A percentile compares a stretch with the other conserved stretches of the same genome.
phyloP scores from a whole-genome alignment of 139 green algal species.

The Monoraphidium neglectum region DNA sequence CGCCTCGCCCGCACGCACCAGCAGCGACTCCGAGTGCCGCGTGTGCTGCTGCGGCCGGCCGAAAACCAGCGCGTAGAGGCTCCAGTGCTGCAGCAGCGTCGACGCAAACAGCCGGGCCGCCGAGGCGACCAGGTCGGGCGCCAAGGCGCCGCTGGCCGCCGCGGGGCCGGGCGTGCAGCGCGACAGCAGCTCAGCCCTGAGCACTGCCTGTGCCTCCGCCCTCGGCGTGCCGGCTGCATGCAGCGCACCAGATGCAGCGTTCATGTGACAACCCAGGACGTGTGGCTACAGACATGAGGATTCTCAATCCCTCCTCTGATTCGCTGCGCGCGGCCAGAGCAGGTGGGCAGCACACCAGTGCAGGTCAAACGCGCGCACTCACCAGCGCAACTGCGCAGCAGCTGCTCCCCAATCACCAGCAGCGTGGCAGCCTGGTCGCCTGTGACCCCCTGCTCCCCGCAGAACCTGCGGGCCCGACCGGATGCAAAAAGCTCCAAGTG shows the following conservation, averaged over 20 bases:
- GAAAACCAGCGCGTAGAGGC: slow-evolving; percentile 3
- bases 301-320: background rate
- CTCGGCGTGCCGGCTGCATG: too few relatives aligned
- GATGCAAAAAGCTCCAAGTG: too few relatives aligned
- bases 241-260: too few relatives aligned
- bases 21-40: slow-evolving; percentile 6
- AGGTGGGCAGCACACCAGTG: slow-evolving; percentile 6
- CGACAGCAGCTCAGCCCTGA: background rate
- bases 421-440: background rate
- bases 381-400: slow-evolving; percentile 20
- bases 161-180: background rate
- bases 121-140: background rate
- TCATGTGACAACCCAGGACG: too few relatives aligned
- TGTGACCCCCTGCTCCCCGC: background rate
- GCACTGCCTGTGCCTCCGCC: background rate
- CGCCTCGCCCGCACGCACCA: slow-evolving; percentile 18
- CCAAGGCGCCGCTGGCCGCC: background rate
- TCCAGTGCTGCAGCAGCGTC: slow-evolving; percentile 24
- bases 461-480: slow-evolving; percentile 1
- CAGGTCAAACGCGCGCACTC: background rate
- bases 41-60: slow-evolving; percentile 4
- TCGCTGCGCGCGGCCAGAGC: background rate
- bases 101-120: background rate
- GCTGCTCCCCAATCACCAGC: slow-evolving; percentile 5
- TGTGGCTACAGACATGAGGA: background rate